phyloP scores from a whole-genome alignment of 345 rosid genomes.

The Nephelium lappaceum region DNA sequence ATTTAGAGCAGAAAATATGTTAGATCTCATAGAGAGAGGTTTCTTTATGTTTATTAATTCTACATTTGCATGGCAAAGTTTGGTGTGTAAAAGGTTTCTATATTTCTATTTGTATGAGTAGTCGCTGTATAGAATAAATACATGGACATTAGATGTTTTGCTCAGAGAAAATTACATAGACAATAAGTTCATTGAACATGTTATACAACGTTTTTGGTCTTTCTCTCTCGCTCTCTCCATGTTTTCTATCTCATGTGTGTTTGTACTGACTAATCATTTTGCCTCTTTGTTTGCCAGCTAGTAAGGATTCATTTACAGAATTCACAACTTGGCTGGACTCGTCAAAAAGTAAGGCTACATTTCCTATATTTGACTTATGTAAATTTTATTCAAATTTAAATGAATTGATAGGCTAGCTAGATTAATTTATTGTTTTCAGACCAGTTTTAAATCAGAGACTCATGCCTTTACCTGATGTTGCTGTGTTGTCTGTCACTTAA shows the following conservation, averaged over 20 bases:
- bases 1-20: neutral
- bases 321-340: constrained; percentile 59
- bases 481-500: constrained; percentile 21
- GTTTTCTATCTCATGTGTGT: neutral
- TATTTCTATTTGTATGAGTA: neutral
- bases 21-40: neutral
- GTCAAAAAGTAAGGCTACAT: constrained; percentile 56
- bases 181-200: neutral
- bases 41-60: neutral
- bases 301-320: constrained; percentile 50
- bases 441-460: constrained; percentile 23
- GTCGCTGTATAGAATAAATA: neutral
- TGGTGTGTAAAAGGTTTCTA: neutral
- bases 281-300: constrained; percentile 34
- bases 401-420: constrained; percentile 19
- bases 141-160: neutral
- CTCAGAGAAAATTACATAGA: neutral
- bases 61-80: neutral
- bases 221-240: neutral
- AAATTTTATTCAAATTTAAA: constrained; percentile 9
- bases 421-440: constrained; percentile 16
- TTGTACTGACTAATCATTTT: constrained; percentile 13
- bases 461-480: constrained; percentile 24
- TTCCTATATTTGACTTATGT: neutral
- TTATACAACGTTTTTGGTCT: neutral